Evolutionary conservation across 768 basidiomycete genomes (phyloP), one percentile per base, ranked within the genome.

Genomic region (Phaffia tasmanica): DNA sequence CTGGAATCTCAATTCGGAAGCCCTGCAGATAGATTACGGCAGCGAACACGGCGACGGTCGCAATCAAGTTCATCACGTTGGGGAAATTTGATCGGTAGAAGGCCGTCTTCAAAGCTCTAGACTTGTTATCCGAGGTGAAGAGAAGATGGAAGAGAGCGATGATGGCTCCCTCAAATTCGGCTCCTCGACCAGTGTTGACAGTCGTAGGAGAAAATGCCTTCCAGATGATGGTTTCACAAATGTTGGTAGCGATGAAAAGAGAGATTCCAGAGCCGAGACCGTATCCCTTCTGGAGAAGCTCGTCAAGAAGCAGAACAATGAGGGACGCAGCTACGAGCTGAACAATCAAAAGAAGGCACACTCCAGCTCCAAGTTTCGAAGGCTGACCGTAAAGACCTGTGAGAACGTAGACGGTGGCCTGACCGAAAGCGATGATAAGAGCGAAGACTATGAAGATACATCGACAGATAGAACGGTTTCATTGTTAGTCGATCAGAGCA

Each of bases 191-290:
- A 35, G 92, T 97, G 83, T 98, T 98, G 78, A 98, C 79, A 56
- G 95, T 97, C 25, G 91, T 98, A 14, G 95, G 95, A 1, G 90
- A 93, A 80, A 99, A 98, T 1, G 94, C 95, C 75, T 99, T 99
- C 94, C 94, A 99, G 75, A 98, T 85, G 79, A 99, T 98, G 70
- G 87, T 89, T 78, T 99, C 95, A 78, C 94, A 98, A 72, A 99
- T 98, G 82, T 98, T 99, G 80, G 95, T 98, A 4, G 94, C 95
- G 73, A 98, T 95, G 83, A 98, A 98, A 66, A 98, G 86, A 66
- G 92, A 93, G 78, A 99, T 97, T 70, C 95, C 95, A 5, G 90
- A 93, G 66, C 95, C 95, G 70, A 98, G 89, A 75, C 95, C 94
- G 77, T 99, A 98, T 53, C 94, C 95, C 76, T 98, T 98, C 74